Conservation (phyloP, 208 protist species). For the Angomonas ambiguus region DNA sequence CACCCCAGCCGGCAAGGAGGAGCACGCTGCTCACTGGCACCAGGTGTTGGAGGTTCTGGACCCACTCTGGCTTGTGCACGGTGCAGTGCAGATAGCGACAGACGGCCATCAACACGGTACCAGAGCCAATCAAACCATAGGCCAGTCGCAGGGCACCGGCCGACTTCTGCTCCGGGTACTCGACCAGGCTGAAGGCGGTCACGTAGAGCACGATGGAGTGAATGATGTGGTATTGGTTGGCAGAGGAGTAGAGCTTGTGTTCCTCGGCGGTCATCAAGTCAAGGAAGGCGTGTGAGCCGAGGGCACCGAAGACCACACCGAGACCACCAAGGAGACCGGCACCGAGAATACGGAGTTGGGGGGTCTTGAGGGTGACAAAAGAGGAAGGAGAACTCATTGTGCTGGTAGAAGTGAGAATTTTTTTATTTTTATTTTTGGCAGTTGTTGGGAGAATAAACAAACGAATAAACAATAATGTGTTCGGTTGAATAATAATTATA, state of each 20-base stretch:
- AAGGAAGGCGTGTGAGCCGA: conserved; percentile 51
- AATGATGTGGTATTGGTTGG: conserved; percentile 67
- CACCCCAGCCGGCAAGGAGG: conserved; percentile 31
- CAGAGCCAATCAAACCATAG: conserved; percentile 31
- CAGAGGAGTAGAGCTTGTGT: conserved; percentile 38
- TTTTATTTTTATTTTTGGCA: conserved; percentile 4
- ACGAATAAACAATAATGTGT: not conserved
- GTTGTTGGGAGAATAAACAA: not conserved
- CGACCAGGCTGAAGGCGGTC: conserved; percentile 10
- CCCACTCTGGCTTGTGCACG: conserved; percentile 33
- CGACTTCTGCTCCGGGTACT: conserved; percentile 17
- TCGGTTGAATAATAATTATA: not conserved
- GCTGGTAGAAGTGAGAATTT: not conserved
- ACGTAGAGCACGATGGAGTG: conserved; percentile 34
- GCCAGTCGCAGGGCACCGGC: conserved; percentile 24
- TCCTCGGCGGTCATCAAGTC: conserved; percentile 37
- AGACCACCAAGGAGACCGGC: conserved; percentile 36
- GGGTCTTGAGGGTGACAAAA: conserved; percentile 6
- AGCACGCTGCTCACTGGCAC: conserved; percentile 21
- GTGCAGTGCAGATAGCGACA: conserved; percentile 43
- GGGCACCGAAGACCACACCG: conserved; percentile 32
- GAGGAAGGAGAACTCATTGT: not conserved
- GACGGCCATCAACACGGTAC: conserved; percentile 23
- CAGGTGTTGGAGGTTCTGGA: conserved; percentile 21
- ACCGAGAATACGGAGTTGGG: conserved; percentile 23